phyloP scores from a whole-genome alignment of 2,329 filamentous ascomycete species.

The Trichoderma koningii region DNA sequence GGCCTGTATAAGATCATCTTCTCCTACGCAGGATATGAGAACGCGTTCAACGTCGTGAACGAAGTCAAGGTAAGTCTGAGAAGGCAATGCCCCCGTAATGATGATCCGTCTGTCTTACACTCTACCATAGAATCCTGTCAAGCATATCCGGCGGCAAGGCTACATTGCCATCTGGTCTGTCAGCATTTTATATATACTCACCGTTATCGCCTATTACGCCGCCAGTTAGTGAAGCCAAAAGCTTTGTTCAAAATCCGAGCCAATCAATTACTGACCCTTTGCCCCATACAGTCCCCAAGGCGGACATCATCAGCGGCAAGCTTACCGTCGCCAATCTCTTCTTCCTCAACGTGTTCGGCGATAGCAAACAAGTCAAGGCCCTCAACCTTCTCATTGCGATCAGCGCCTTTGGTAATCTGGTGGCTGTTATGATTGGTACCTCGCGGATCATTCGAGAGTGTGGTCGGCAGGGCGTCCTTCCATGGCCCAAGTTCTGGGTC shows the following conservation, averaged over 20 bases:
- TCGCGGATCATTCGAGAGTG: slow-evolving; percentile 62
- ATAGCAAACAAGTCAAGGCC: slow-evolving; percentile 49
- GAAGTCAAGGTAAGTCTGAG: slow-evolving; percentile 42
- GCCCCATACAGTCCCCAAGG: slow-evolving; percentile 47
- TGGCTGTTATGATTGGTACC: slow-evolving; percentile 56
- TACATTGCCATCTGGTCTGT: slow-evolving; percentile 54
- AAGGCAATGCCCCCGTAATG: not conserved
- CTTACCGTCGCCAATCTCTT: slow-evolving; percentile 60
- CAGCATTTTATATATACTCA: slow-evolving; percentile 57
- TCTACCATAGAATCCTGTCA: slow-evolving; percentile 53
- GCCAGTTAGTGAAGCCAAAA: slow-evolving; percentile 40
- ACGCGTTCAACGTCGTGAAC: slow-evolving; percentile 64
- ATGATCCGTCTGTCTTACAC: not conserved
- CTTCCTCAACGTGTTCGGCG: slow-evolving; percentile 60
- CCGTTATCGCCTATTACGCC: slow-evolving; percentile 63
- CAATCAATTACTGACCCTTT: not conserved
- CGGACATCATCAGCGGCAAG: slow-evolving; percentile 54
- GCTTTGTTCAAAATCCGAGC: not conserved
- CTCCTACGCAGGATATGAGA: slow-evolving; percentile 59
- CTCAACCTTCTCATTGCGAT: slow-evolving; percentile 60
- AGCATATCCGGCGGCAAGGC: slow-evolving; percentile 54
- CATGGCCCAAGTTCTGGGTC: slow-evolving; percentile 63
- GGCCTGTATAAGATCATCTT: slow-evolving; percentile 62
- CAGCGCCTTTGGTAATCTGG: slow-evolving; percentile 60
- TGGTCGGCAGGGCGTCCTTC: slow-evolving; percentile 63